A percentile compares a stretch with the other conserved stretches of the same genome.
Conservation (phyloP, 2,329 filamentous ascomycete species). For the Sporothrix dimorphospora region DNA sequence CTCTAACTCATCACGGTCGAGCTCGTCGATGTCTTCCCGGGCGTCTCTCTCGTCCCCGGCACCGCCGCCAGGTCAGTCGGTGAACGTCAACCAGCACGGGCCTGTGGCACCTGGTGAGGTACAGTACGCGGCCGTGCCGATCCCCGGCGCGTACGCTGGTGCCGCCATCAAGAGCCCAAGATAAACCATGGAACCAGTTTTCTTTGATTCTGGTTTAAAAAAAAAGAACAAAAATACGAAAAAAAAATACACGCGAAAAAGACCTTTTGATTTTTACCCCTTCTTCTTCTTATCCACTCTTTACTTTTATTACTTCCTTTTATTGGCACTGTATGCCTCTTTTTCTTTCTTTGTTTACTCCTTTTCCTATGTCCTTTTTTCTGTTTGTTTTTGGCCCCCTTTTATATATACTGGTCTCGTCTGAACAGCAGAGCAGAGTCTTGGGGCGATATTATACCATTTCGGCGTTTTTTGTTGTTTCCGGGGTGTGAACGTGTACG, state of each 20-base stretch:
- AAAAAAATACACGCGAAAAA: conserved; percentile 12
- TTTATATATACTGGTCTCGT: conserved; percentile 29
- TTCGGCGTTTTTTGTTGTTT: conserved; percentile 26
- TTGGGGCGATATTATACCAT: conserved; percentile 31
- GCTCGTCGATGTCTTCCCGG: conserved; percentile 32
- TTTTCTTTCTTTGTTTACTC: conserved; percentile 24
- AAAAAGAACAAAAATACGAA: conserved; percentile 11
- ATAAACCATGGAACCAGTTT: conserved; percentile 3
- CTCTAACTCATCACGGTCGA: conserved; percentile 22
- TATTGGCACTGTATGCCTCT: conserved; percentile 7
- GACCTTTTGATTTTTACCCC: neutral
- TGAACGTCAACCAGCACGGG: conserved; percentile 64
- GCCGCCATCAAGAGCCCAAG: conserved; percentile 57
- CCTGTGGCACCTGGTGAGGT: conserved; percentile 77
- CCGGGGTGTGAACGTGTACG: conserved; percentile 1
- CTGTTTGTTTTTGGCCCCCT: conserved; percentile 3
- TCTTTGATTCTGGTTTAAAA: neutral
- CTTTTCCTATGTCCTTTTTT: conserved; percentile 16
- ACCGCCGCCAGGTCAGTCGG: conserved; percentile 41
- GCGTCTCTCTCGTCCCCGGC: conserved; percentile 30
- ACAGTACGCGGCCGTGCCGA: conserved; percentile 82
- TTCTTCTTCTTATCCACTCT: conserved; percentile 30
- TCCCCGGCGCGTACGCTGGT: conserved; percentile 78
- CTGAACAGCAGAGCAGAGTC: conserved; percentile 30
- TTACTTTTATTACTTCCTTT: conserved; percentile 30